Conservation (phyloP, 768 basidiomycete species). For the Inosperma sp. region DNA sequence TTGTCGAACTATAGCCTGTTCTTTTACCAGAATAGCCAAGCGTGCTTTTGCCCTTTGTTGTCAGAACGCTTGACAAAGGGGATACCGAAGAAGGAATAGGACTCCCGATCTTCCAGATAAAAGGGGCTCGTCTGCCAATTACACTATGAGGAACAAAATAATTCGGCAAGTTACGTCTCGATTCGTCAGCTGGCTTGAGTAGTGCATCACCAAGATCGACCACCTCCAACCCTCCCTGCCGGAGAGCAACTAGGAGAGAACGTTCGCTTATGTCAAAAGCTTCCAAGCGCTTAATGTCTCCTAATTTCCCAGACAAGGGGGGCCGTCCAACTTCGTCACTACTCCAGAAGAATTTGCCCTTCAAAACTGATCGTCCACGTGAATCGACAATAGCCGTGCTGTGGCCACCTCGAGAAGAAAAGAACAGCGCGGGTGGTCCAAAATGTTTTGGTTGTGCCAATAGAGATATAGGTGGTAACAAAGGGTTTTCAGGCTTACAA, state of each 20-base stretch:
- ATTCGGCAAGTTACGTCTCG: slow-evolving; percentile 65
- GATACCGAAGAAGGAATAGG: slow-evolving; percentile 44
- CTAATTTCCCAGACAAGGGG: slow-evolving; percentile 48
- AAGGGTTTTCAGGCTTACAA: slow-evolving; percentile 43
- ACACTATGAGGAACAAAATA: slow-evolving; percentile 59
- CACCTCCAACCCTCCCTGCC: slow-evolving; percentile 80
- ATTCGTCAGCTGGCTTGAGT: slow-evolving; percentile 74
- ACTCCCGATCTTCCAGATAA: slow-evolving; percentile 80
- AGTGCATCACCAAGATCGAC: slow-evolving; percentile 78
- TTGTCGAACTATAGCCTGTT: slow-evolving; percentile 41
- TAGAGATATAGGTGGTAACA: slow-evolving; percentile 71
- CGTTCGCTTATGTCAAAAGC: slow-evolving; percentile 74
- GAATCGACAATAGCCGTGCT: slow-evolving; percentile 85
- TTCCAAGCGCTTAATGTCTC: slow-evolving; percentile 79
- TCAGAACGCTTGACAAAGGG: background rate
- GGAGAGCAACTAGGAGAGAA: slow-evolving; percentile 78
- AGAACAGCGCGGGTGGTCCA: slow-evolving; percentile 83
- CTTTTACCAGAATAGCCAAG: slow-evolving; percentile 17
- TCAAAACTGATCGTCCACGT: slow-evolving; percentile 79
- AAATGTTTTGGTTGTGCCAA: slow-evolving; percentile 76
- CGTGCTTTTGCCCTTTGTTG: slow-evolving; percentile 13
- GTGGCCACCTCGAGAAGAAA: slow-evolving; percentile 83
- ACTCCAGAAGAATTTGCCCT: slow-evolving; percentile 78
- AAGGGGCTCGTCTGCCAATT: slow-evolving; percentile 66
- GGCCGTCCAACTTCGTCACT: slow-evolving; percentile 52